Percentiles rank a stretch among this genome's conserved stretches.
These are phyloP conservation scores for Trichoderma hamatum DNA, from an alignment of 2,329 filamentous ascomycete species.

Conservation along the genomic window DNA sequence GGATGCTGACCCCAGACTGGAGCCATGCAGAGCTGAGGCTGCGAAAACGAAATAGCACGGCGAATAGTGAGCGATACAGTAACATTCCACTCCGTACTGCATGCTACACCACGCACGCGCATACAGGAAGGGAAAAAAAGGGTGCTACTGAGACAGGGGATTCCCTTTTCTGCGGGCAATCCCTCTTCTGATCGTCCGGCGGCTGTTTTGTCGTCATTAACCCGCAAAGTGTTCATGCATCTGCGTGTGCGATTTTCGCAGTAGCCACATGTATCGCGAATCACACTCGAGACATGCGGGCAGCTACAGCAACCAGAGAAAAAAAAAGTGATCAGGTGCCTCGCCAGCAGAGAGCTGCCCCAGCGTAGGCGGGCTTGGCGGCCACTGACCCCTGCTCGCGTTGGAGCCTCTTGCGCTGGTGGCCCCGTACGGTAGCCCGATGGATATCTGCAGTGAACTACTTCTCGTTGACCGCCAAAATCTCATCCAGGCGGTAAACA, in stretches of 20 bases:
- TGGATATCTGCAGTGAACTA: slow-evolving; percentile 15
- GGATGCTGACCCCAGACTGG: slow-evolving; percentile 1
- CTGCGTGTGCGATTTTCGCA: not conserved
- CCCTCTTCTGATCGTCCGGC: not conserved
- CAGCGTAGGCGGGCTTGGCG: slow-evolving; percentile 26
- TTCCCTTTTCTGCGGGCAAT: not conserved
- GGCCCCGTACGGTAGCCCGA: slow-evolving; percentile 20
- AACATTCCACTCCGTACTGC: not conserved
- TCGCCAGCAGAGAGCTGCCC: slow-evolving; percentile 14
- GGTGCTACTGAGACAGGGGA: not conserved
- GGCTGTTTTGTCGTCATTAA: not conserved
- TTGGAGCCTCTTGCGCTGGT: slow-evolving; percentile 4
- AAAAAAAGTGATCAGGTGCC: slow-evolving; percentile 28
- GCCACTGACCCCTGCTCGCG: slow-evolving; percentile 1
- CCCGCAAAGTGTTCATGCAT: not conserved
- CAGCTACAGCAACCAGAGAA: not conserved
- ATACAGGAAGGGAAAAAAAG: not conserved
- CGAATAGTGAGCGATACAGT: not conserved
- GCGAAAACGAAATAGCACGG: not conserved
- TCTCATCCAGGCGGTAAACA: slow-evolving; percentile 22
- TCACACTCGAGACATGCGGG: slow-evolving; percentile 10
- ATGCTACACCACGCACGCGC: not conserved
- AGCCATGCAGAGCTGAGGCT: slow-evolving; percentile 10
- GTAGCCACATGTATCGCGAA: slow-evolving; percentile 3
- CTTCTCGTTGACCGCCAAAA: slow-evolving; percentile 25